Base-by-base conservation (phyloP, 208 protist genomes). In the Leishmania aethiopica region DNA sequence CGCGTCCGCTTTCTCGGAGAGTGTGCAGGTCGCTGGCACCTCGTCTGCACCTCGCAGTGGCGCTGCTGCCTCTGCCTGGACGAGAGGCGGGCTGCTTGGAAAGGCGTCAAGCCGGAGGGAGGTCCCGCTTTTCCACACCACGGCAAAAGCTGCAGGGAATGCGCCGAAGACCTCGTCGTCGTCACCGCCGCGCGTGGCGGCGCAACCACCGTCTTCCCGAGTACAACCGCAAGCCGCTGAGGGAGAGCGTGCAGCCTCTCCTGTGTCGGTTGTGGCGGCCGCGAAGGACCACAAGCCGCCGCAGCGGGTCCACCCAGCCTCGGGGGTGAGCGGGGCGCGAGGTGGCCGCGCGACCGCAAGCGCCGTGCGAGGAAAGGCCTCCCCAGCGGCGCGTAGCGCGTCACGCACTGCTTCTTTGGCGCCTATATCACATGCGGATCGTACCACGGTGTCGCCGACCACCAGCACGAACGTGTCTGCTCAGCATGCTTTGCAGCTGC, bases 401-500 rank as follows among this genome's bases (percentile, higher is more conserved):
- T 28, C 35, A 13, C 57, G 75, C 19, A 42, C 73, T 77, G 40
- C 55, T 32, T 66, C 37, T 62, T 35, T n/a, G 13, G 22, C 40
- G 75, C 75, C 22, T 19, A 10, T 15, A 51, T 40, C 17, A 4
- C 35, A 59, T 47, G 25, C 3, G 37, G 75, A 69, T 25, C 75
- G 57, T 3, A 7, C 40, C 6, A 32, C 28, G 22, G 25, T 47
- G 67, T 8, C 40, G 67, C 40, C 8, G 42, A 11, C 51, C 13
- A 45, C 57, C 53, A 47, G 57, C 57, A 57, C 55, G 28, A 76
- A 75, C 66, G 77, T 15, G 40, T 53, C 82, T 8, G 78, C 72
- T 10, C 70, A 79, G 49, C 82, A 37, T 42, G 72, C 78, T 1
- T 42, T 86, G 72, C 73, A 82, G 78, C 78, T 86, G 77, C 66